phyloP scores from a whole-genome alignment of 2,329 filamentous ascomycete genomes.

The Zymoseptoria passerinii region DNA sequence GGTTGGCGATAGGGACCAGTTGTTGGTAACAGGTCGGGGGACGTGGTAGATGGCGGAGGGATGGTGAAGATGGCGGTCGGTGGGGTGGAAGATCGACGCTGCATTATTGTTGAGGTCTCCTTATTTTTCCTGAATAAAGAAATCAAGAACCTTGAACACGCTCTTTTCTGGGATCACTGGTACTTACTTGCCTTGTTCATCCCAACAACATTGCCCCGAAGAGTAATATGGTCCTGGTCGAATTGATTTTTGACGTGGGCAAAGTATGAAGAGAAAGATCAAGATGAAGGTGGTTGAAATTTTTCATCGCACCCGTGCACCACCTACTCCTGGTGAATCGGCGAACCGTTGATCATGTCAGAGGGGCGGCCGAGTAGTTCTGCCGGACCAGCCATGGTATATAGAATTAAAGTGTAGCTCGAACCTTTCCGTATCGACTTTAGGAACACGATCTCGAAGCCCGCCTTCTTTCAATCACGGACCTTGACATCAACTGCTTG shows the following conservation, averaged over 20 bases:
- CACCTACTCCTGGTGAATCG: background rate
- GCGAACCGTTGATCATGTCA: background rate
- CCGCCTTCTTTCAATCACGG: background rate
- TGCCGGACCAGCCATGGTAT: background rate
- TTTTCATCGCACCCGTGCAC: background rate
- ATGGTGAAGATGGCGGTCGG: background rate
- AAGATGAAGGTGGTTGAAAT: background rate
- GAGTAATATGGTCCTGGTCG: background rate
- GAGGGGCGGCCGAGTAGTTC: background rate
- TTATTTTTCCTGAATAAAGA: background rate
- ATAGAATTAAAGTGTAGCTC: background rate
- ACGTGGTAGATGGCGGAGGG: background rate
- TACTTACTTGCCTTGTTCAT: background rate
- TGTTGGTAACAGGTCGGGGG: constrained; percentile 1
- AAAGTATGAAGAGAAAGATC: background rate
- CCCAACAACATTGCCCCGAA: background rate
- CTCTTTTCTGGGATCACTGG: background rate
- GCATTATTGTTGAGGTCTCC: background rate
- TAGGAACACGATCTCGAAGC: background rate
- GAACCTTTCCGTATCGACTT: background rate
- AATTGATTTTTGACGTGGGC: background rate
- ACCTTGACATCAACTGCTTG: no score
- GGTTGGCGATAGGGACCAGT: constrained; percentile 1
- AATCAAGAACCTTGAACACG: background rate
- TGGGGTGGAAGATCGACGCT: background rate